Evolutionary conservation across 257 asterid species (phyloP), one percentile per base, ranked within the genome.

Genomic region (Solanum chaucha): DNA sequence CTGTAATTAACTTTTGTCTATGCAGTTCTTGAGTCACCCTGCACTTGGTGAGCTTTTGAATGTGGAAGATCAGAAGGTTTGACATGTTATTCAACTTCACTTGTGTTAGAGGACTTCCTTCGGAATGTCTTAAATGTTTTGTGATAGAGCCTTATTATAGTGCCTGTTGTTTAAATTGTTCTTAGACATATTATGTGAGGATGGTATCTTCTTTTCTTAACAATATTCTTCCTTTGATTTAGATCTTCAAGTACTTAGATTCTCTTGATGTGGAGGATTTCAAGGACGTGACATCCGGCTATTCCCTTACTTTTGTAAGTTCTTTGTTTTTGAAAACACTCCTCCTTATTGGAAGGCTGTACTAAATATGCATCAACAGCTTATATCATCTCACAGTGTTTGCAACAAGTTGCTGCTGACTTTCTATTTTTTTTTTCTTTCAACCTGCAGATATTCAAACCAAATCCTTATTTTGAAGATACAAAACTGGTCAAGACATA

Each of bases 21-120:
- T 88, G 91, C 93, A 93, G 98, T 92, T 94, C 87, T 38, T 91
- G 90, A 87, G 91, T 83, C 96, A 94, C 87, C 95, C 94, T 85
- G 90, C 88, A 10, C 93, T 94, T 74, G 85, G 89, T 20, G 89
- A 88, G 46, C 91, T 94, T 87, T 83, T 93, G 87, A 92, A 78
- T 7, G 88, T 88, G 40, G 91, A 91, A 58, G 98, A 94, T 87
- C 87, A 87, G 83, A 86, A 90, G 94, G 96, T 94, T 86, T 41
- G 90, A 10, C 61, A 40, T 64, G 41, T 22, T 48, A 82, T 51
- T 65, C 87, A 67, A 40, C 73, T 22, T 61, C 64, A 35, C 35
- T 80, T 67, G 4, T 38, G 74, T 86, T 85, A 82, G 80, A 64
- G 36, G 20, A 32, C 85, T 86, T 75, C 41, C 84, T 70, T 86